phyloP scores from a whole-genome alignment of 192 early-diverging fungal genomes.

The Coemansia sp. region DNA sequence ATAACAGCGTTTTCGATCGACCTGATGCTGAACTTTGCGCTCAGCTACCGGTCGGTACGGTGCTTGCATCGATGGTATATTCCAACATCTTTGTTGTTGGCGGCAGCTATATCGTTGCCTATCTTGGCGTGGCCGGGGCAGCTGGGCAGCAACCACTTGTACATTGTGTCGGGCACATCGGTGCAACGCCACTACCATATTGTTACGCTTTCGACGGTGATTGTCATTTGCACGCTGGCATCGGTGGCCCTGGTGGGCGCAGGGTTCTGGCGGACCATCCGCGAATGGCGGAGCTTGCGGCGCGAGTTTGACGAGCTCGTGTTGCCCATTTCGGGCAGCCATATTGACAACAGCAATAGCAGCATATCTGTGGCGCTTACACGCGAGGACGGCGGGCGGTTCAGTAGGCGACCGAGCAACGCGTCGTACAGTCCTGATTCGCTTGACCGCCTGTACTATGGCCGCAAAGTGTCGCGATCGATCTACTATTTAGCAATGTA shows the following conservation, averaged over 20 bases:
- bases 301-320: slow-evolving; percentile 48
- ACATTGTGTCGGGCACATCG: slow-evolving; percentile 50
- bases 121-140: slow-evolving; percentile 48
- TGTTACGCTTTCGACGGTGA: slow-evolving; percentile 48
- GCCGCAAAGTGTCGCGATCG: slow-evolving; percentile 53
- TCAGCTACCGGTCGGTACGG: slow-evolving; percentile 46
- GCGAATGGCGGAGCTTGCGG: slow-evolving; percentile 50
- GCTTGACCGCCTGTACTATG: slow-evolving; percentile 52
- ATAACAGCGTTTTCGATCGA: slow-evolving; percentile 55
- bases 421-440: slow-evolving; percentile 38
- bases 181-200: slow-evolving; percentile 53
- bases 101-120: slow-evolving; percentile 40
- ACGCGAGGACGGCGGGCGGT: neutral
- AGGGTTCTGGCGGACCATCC: slow-evolving; percentile 53
- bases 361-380: slow-evolving; percentile 17
- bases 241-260: slow-evolving; percentile 52
- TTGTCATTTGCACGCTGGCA: slow-evolving; percentile 49
- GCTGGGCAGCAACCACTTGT: slow-evolving; percentile 46
- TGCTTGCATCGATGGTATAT: slow-evolving; percentile 47
- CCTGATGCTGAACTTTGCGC: slow-evolving; percentile 52
- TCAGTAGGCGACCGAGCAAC: neutral
- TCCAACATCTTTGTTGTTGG: slow-evolving; percentile 30
- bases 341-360: slow-evolving; percentile 11
- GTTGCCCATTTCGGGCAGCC: slow-evolving; percentile 42
- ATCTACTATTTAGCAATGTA: slow-evolving; percentile 55